A percentile compares a stretch with the other conserved stretches of the same genome.
phyloP scores from a whole-genome alignment of 805 yeast species.

The Metschnikowia gruessii region DNA sequence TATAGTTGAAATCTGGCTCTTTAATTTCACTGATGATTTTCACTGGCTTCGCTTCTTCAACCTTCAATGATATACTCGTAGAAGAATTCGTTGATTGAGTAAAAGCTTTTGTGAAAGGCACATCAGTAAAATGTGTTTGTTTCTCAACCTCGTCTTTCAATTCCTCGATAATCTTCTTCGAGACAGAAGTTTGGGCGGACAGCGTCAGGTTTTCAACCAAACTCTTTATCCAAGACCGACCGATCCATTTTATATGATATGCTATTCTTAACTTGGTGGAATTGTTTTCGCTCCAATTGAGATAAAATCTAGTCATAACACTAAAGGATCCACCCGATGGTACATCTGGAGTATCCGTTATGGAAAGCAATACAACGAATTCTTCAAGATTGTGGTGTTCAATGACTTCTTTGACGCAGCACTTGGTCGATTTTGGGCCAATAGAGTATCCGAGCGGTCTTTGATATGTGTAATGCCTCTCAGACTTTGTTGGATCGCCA shows the following conservation, averaged over 20 bases:
- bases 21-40: background rate
- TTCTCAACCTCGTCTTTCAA: constrained; percentile 38
- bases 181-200: constrained; percentile 67
- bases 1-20: background rate
- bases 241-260: constrained; percentile 85
- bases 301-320: constrained; percentile 66
- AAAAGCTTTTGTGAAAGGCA: background rate
- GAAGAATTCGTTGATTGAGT: background rate
- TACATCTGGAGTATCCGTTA: constrained; percentile 69
- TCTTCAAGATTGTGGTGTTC: constrained; percentile 50
- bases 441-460: constrained; percentile 67
- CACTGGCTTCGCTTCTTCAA: background rate
- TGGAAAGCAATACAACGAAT: constrained; percentile 49
- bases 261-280: constrained; percentile 59
- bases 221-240: constrained; percentile 75
- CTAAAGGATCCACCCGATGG: constrained; percentile 86
- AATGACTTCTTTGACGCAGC: constrained; percentile 59
- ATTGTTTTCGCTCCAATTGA: constrained; percentile 72
- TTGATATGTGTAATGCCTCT: constrained; percentile 53
- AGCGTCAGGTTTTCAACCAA: constrained; percentile 74
- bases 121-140: constrained; percentile 8
- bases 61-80: background rate
- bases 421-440: constrained; percentile 74
- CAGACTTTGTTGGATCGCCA: constrained; percentile 35
- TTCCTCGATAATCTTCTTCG: constrained; percentile 48